phyloP scores from a whole-genome alignment of 257 asterid species.

The Schizonepeta tenuifolia region DNA sequence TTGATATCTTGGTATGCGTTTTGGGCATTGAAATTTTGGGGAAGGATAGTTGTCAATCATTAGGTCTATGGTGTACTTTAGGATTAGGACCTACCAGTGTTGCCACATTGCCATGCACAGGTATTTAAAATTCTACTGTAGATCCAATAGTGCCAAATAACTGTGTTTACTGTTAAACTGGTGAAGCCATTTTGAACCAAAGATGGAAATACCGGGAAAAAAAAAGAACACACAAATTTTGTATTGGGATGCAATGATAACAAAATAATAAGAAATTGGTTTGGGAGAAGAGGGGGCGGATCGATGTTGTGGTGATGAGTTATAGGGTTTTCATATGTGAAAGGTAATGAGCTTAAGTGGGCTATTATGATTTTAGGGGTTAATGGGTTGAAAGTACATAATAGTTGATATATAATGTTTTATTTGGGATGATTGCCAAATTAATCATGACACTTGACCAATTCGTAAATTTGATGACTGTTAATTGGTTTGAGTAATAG shows the following conservation, averaged over 20 bases:
- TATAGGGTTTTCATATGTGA: not conserved
- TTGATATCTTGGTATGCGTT: not conserved
- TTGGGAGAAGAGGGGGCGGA: not conserved
- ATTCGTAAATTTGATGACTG: not conserved
- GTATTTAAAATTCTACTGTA: not conserved
- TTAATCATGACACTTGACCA: not conserved
- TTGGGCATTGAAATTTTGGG: not conserved
- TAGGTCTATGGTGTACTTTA: not conserved
- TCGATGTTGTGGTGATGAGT: not conserved
- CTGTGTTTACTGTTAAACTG: not conserved
- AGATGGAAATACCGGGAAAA: too few relatives aligned
- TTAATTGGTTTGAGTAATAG: too few relatives aligned
- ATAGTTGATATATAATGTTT: not conserved
- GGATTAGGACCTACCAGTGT: not conserved
- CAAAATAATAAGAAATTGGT: not conserved
- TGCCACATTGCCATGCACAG: not conserved
- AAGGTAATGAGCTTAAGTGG: not conserved
- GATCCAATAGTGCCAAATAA: not conserved
- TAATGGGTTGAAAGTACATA: not conserved
- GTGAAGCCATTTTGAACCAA: too few relatives aligned
- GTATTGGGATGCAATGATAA: not conserved
- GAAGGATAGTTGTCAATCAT: constrained; percentile 1
- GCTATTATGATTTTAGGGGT: not conserved
- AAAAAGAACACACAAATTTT: too few relatives aligned
- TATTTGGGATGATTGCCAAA: too few relatives aligned